Conservation (phyloP, 176 grass and related monocot species). For the Lolium multiflorum region DNA sequence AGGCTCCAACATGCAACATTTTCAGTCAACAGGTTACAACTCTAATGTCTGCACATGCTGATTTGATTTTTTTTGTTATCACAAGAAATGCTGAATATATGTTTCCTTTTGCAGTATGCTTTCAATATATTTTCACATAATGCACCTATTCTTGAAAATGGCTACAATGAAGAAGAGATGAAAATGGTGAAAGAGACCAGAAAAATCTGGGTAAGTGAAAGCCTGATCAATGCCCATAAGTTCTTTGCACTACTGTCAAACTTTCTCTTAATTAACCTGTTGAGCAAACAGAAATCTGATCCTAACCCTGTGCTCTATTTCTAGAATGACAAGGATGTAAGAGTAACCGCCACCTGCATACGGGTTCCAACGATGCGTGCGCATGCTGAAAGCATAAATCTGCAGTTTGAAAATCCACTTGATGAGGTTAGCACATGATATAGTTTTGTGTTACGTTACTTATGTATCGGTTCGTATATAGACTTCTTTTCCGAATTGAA, state of each 20-base stretch:
- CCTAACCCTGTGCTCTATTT: slow-evolving; percentile 33
- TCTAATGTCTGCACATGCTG: neutral
- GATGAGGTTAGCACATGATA: slow-evolving; percentile 74
- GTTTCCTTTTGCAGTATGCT: slow-evolving; percentile 78
- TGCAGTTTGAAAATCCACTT: slow-evolving; percentile 92
- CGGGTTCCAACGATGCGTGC: slow-evolving; percentile 94
- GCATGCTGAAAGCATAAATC: slow-evolving; percentile 90
- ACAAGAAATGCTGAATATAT: slow-evolving; percentile 27
- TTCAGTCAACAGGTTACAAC: slow-evolving; percentile 80
- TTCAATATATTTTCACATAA: slow-evolving; percentile 99
- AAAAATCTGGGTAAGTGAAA: slow-evolving; percentile 86
- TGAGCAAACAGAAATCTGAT: neutral
- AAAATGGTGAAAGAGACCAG: slow-evolving; percentile 94
- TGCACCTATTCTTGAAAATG: slow-evolving; percentile 84
- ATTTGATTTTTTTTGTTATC: neutral
- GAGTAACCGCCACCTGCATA: slow-evolving; percentile 93
- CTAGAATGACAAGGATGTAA: slow-evolving; percentile 88
- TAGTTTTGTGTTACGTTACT: slow-evolving; percentile 5
- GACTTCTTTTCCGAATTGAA: neutral
- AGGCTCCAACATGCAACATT: slow-evolving; percentile 94
- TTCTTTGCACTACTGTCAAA: slow-evolving; percentile 19
- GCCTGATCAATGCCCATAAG: neutral
- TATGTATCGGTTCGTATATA: neutral
- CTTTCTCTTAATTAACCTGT: slow-evolving; percentile 3
- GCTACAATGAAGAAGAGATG: slow-evolving; percentile 99